These are phyloP conservation scores for Colletotrichum somersetense DNA, from an alignment of 2,329 filamentous ascomycete species.

Conservation along the genomic window DNA sequence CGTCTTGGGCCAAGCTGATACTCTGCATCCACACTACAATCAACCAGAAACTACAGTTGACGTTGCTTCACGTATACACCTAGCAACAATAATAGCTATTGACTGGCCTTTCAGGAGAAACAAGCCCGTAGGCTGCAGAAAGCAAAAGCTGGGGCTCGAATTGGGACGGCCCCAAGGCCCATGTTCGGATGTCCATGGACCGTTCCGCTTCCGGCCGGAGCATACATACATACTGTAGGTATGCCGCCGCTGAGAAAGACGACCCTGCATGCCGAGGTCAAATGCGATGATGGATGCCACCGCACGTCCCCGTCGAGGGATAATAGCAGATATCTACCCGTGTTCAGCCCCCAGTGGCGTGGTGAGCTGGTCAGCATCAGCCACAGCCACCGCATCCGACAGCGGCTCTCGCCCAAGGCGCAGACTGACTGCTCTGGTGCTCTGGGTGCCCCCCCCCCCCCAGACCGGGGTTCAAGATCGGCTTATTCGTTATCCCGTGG, in stretches of 20 bases:
- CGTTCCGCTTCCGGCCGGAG: conserved; percentile 28
- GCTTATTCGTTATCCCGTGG: conserved; percentile 16
- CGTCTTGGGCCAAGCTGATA: neutral
- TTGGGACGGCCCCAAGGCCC: conserved; percentile 19
- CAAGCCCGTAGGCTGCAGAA: neutral
- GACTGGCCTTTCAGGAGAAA: neutral
- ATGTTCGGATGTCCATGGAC: conserved; percentile 10
- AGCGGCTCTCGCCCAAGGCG: conserved; percentile 3
- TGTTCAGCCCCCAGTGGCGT: neutral
- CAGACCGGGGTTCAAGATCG: conserved; percentile 7
- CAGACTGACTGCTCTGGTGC: neutral
- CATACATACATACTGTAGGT: neutral
- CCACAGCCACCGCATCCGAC: conserved; percentile 10
- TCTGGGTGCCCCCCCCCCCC: neutral
- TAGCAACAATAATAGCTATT: neutral
- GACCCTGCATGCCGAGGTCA: conserved; percentile 10
- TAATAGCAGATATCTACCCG: conserved; percentile 4
- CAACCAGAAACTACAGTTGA: neutral
- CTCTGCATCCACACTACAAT: neutral
- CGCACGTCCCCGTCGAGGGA: neutral
- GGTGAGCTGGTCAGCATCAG: conserved; percentile 21
- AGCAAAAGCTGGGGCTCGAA: conserved; percentile 5
- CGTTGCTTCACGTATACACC: neutral
- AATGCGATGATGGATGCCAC: neutral
- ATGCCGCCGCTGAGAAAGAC: conserved; percentile 6